phyloP scores from a whole-genome alignment of 192 early-diverging fungal genomes.

The Podila epigama region DNA sequence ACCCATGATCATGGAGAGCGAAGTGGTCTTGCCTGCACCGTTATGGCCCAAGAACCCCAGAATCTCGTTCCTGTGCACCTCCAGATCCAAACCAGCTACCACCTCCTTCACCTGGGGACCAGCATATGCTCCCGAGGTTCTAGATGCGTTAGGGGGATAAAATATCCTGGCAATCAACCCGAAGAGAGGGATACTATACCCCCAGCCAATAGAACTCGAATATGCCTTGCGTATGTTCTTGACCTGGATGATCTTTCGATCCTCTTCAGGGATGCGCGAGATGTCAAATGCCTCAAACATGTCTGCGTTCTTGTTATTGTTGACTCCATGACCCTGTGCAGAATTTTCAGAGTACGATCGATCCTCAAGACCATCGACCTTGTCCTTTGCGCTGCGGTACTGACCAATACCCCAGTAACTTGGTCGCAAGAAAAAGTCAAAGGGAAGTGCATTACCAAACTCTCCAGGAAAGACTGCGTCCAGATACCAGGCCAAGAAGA shows the following conservation, averaged over 20 bases:
- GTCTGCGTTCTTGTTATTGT: constrained; percentile 14
- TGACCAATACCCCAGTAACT: constrained; percentile 51
- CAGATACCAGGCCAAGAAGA: constrained; percentile 58
- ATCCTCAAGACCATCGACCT: neutral
- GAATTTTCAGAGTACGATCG: neutral
- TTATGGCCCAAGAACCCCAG: constrained; percentile 66
- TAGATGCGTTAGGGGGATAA: constrained; percentile 23
- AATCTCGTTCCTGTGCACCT: constrained; percentile 58
- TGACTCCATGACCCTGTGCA: neutral
- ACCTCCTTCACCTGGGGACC: constrained; percentile 29
- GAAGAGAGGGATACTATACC: constrained; percentile 11
- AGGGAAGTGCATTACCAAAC: constrained; percentile 36
- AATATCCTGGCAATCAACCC: constrained; percentile 24
- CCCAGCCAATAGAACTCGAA: constrained; percentile 21
- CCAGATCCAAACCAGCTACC: constrained; percentile 43
- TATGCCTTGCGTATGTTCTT: constrained; percentile 22
- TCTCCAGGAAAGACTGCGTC: constrained; percentile 52
- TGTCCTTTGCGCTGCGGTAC: constrained; percentile 1
- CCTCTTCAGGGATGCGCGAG: constrained; percentile 27
- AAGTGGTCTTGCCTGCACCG: constrained; percentile 66
- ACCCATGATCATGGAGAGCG: constrained; percentile 50
- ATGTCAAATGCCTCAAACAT: constrained; percentile 44
- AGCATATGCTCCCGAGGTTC: constrained; percentile 21
- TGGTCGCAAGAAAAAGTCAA: constrained; percentile 50
- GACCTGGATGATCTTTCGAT: constrained; percentile 36